Conservation (phyloP, 2,329 filamentous ascomycete genomes). For the Exophiala mesophila region DNA sequence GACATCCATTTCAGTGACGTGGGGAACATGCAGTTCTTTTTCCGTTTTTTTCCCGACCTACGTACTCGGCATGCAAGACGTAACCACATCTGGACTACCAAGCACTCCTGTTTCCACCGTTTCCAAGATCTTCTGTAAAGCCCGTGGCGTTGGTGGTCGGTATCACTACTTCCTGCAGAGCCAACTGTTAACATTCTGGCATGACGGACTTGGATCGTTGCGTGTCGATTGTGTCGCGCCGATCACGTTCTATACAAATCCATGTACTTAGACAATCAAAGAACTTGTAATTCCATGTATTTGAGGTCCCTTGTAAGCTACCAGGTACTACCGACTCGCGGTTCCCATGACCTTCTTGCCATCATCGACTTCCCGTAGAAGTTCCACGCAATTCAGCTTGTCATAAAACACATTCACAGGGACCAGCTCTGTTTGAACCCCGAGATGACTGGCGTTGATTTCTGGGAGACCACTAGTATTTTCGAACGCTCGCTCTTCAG, state of each 20-base stretch:
- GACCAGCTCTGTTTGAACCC: conserved; percentile 1
- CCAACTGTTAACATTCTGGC: no score
- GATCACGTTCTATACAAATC: not conserved
- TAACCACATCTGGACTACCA: no score
- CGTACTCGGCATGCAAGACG: no score
- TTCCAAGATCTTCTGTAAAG: not conserved
- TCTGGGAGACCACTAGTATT: conserved; percentile 4
- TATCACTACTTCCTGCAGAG: not conserved
- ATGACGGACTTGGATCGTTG: no score
- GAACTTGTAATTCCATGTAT: not conserved
- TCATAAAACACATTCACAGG: conserved; percentile 1
- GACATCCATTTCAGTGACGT: no score
- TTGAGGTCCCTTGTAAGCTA: not conserved
- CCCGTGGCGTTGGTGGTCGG: not conserved
- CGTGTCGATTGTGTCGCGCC: no score
- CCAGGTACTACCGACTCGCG: conserved; percentile 1
- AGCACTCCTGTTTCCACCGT: not conserved
- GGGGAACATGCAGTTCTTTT: no score
- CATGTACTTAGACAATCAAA: not conserved
- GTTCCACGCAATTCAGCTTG: conserved; percentile 1
- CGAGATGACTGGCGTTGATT: not conserved
- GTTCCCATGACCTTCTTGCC: not conserved
- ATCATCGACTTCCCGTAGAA: conserved; percentile 3
- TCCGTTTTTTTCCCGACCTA: no score
- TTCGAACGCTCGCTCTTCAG: conserved; percentile 1